A percentile compares a stretch with the other conserved stretches of the same genome.
Evolutionary conservation across 164 flowering plant genomes (phyloP).

Genomic region (Vitis cinerea): DNA sequence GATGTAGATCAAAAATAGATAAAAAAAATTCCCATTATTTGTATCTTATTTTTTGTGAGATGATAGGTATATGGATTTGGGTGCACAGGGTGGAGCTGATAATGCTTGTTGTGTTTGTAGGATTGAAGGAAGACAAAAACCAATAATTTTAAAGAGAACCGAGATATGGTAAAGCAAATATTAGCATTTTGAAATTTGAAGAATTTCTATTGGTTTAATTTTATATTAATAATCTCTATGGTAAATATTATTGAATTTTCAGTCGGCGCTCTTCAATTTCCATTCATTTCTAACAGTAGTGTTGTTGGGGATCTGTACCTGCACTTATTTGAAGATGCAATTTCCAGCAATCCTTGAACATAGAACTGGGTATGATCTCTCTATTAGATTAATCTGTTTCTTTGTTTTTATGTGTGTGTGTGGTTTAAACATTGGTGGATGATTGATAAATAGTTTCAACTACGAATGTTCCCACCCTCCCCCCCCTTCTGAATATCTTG

Average conservation of each 20-base stretch:
- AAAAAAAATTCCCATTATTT: too few species aligned
- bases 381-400: neutral
- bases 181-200: neutral
- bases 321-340: constrained; percentile 79
- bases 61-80: too few species aligned
- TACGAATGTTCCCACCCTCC: too few species aligned
- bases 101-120: constrained; percentile 4
- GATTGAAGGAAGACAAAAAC: neutral
- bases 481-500: too few species aligned
- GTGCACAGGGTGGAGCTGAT: too few species aligned
- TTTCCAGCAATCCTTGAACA: constrained; percentile 81
- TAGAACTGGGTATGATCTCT: constrained; percentile 63
- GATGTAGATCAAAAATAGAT: too few species aligned
- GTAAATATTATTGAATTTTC: constrained; percentile 11
- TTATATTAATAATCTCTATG: neutral
- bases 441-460: too few species aligned
- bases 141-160: neutral
- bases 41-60: too few species aligned
- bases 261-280: constrained; percentile 94
- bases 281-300: constrained; percentile 83
- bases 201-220: neutral
- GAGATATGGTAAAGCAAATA: neutral
- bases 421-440: neutral
- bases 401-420: neutral
- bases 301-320: constrained; percentile 70